Evolutionary conservation across 2,329 filamentous ascomycete genomes (phyloP), one percentile per base, ranked within the genome.

Genomic region (Laburnicola sp.): DNA sequence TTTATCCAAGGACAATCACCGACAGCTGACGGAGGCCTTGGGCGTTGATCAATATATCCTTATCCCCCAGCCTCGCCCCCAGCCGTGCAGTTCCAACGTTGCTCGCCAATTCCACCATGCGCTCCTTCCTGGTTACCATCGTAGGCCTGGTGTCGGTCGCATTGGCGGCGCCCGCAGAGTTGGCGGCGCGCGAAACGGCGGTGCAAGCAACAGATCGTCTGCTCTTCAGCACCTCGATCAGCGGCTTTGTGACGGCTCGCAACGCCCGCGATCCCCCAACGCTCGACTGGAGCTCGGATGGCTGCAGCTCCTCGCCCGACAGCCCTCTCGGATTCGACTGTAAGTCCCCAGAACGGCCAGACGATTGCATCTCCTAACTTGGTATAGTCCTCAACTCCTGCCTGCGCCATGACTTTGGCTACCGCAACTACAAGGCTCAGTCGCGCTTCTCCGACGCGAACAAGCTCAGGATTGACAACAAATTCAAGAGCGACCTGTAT

Each of bases 391-490:
- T 60, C 22, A 28, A 53, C 22, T 54, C 55, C 0, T 66, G 64
- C 70, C 66, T 79, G 51, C 78, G 82, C 5, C 81, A 84, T 53
- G 82, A 84, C 59, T 84, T 84, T 63, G 80, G 80, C 3, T 66
- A 68, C 53, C 69, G 74, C 16, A 84, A 84, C 68, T 83, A 76
- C 63, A 78, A 79, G 45, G 50, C 45, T 1, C 80, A 83, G 59
- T 65, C 46, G 2, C 75, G 81, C 2, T 81, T 83, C 2, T 53
- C 42, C 5, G 64, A 69, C 5, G 64, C 55, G 5, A 69, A 64
- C 46, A 79, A 78, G 60, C 46, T 63, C n/a, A 65, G 54, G 3
- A 78, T 84, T 36, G 81, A 84, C 45, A 58, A 66, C 41, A 77
- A 80, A n/a, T 82, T 84, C 62, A 75, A 74, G 59, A 58, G 44